Base-by-base conservation (phyloP, 495 filamentous ascomycete genomes). In the Xanthoparmelia taractica region DNA sequence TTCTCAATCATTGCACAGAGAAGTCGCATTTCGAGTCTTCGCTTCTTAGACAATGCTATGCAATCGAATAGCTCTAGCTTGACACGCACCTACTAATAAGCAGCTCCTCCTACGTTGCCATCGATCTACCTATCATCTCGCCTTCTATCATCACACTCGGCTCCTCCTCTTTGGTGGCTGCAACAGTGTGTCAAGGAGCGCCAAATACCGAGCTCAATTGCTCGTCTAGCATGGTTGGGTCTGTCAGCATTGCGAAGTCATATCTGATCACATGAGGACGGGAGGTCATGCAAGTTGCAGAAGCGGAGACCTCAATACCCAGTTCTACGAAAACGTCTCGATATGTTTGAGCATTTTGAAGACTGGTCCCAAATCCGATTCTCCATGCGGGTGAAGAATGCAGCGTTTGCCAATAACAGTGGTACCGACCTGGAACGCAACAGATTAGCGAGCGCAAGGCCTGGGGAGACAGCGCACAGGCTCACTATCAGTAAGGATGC, bases 401-500 rank as follows among this genome's bases (percentile, higher is more conserved):
- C 47, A 55, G 60, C 57, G 18, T 58, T 58, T 2, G n/a, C 63
- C 57, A 29, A 65, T 15, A 25, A 61, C 18, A 18, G 59, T 37
- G 37, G 45, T 25, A 8, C 58, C 54, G 36, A 61, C 62, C 58
- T 57, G 34, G 59, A 65, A 62, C n/a, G 37, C 15, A 27, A 20
- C 34, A 60, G 29, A 33, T 47, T 45, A 10, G 27, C 40, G 8
- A 18, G 10, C 34, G 50, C 52, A 38, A 57, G 63, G 8, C 54
- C 36, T 29, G 63, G 59, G n/a, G 10, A 66, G 36, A 37, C 38
- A 43, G 8, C 59, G 59, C 15, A 63, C 27, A 11, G 58, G 45
- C 23, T 55, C 23, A 37, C 64, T 36, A 40, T 63, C 64, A 27
- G 64, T 66, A 10, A 66, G 25, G 40, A 62, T 58, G 36, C 57